Base-by-base conservation (phyloP, 2,329 filamentous ascomycete species). In the Sclerotiophoma versabilis region DNA sequence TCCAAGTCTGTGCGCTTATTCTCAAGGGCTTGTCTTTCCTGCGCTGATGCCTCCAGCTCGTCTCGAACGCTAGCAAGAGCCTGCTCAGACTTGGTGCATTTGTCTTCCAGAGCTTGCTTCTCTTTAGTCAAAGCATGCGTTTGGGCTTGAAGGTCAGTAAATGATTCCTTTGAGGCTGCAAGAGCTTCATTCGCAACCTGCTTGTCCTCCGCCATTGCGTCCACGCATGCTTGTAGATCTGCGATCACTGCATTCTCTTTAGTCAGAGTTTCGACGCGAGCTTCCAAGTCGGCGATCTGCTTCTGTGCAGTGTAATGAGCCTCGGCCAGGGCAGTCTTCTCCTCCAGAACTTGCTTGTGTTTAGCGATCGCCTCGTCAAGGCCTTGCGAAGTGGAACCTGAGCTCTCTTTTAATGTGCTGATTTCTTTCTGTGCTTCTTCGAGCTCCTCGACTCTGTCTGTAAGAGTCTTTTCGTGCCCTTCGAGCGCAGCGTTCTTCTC, bases 401-500 rank as follows among this genome's bases (percentile, higher is more conserved):
- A 69, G 34, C 44, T 61, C 26, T 70, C 60, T 22, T 67, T 64
- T 9, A 66, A 30, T 0, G 53, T 38, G 2, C 36, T 19, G 1
- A 72, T 41, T 25, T 73, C 65, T 19, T 63, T 45, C 27, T 60
- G 63, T 12, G 63, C 44, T 2, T 58, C 57, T 2, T 63, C 60
- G 1, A 74, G 54, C 32, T 66, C 63, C 5, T 61, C 39, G 11
- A 54, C 45, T 15, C 63, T 61, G 14, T 70, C 65, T 0, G 51
- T 53, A 14, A 70, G 58, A 9, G 39, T 52, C 27, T 63, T 62
- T 22, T 66, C 64, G 27, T 72, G 65, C 12, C 67, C 52, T 42
- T 68, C 64, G 2, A 63, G 39, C 0, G 55, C 43, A 6, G 49
- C 54, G 20, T 66, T 68, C 52, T 72, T 74, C 37, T 73, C 70